These are phyloP conservation scores for Coemansia sp. DNA, from an alignment of 371 early-diverging fungal species.

Conservation along the genomic window DNA sequence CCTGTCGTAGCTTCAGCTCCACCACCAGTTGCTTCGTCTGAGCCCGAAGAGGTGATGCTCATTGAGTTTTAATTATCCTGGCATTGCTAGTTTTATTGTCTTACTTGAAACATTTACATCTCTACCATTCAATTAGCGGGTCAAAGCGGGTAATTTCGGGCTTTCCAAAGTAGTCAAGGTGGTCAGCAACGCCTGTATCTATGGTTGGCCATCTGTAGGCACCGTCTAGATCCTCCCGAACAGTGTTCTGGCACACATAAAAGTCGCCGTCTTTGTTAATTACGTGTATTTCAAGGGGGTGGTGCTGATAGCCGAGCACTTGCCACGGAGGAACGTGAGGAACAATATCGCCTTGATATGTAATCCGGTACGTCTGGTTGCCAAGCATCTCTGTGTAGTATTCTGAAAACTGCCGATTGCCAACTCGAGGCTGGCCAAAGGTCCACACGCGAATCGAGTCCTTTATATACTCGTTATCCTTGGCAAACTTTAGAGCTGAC, in stretches of 20 bases:
- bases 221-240: conserved; percentile 45
- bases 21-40: conserved; percentile 6
- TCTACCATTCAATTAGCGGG: conserved; percentile 39
- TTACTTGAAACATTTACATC: background rate
- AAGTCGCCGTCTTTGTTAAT: conserved; percentile 41
- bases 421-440: conserved; percentile 47
- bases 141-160: conserved; percentile 40
- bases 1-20: background rate
- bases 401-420: conserved; percentile 40
- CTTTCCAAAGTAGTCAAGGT: conserved; percentile 46
- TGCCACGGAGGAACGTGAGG: conserved; percentile 50
- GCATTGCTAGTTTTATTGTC: background rate
- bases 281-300: conserved; percentile 48
- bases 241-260: conserved; percentile 49
- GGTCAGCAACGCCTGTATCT: conserved; percentile 46
- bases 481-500: conserved; percentile 39
- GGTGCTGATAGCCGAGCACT: conserved; percentile 49
- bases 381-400: conserved; percentile 42
- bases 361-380: conserved; percentile 44
- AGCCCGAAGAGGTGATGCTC: conserved; percentile 33
- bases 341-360: conserved; percentile 43
- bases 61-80: conserved; percentile 23
- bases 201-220: conserved; percentile 51
- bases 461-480: conserved; percentile 26
- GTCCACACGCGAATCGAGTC: conserved; percentile 46